A percentile compares a stretch with the other conserved stretches of the same genome.
Evolutionary conservation across 1,139 yeast genomes (phyloP).

Genomic region (Pneumocystis oryctolagi): DNA sequence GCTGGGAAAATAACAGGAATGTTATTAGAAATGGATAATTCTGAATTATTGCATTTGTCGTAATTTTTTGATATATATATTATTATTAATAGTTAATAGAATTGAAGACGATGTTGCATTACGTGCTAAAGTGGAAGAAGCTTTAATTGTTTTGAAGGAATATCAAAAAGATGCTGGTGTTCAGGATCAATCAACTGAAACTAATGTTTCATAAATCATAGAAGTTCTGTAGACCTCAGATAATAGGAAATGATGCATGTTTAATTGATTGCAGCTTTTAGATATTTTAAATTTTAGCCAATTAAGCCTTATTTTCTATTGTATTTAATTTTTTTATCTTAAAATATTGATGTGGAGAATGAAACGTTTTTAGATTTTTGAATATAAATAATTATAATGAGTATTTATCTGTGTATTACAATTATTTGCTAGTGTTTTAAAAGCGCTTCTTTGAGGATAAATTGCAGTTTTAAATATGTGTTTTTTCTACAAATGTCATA

Average conservation of each 20-base stretch:
- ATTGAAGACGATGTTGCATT: constrained; percentile 74
- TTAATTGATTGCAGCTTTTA: not conserved
- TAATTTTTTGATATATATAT: constrained; percentile 24
- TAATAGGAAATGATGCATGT: not conserved
- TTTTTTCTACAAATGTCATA: no score
- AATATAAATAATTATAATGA: not conserved
- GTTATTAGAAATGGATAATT: constrained; percentile 91
- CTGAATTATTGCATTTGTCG: constrained; percentile 68
- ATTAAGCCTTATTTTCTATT: not conserved
- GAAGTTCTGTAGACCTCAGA: not conserved
- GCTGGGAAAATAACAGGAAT: constrained; percentile 99
- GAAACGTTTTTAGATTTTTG: not conserved
- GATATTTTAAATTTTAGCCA: not conserved
- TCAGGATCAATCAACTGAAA: not conserved
- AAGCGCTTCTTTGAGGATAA: no score
- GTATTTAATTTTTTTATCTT: not conserved
- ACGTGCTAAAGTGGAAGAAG: constrained; percentile 87
- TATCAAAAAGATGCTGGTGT: constrained; percentile 19
- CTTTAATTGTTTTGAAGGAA: constrained; percentile 81
- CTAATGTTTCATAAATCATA: not conserved
- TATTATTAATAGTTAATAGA: not conserved
- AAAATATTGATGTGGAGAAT: not conserved
- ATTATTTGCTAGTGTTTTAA: not conserved
- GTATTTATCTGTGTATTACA: not conserved
- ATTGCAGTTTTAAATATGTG: no score